These are phyloP conservation scores for Iris macrosiphon DNA, from an alignment of 106 monocot species.

Conservation along the genomic window DNA sequence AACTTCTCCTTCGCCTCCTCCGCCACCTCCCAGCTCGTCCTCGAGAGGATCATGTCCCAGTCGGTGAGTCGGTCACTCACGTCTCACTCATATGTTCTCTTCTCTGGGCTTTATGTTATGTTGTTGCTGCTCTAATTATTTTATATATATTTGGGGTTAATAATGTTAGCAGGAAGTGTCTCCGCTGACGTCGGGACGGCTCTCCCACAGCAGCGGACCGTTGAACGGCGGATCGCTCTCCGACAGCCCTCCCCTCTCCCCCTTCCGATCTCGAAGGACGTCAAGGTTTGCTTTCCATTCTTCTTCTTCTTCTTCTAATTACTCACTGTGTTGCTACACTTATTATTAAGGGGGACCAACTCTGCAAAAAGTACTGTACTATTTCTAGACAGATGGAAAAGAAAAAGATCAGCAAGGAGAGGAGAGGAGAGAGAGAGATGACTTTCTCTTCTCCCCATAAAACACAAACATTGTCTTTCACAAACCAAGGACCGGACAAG, in stretches of 20 bases:
- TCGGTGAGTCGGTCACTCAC: too few relatives aligned
- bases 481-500: too few relatives aligned
- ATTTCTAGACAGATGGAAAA: background rate
- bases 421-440: slow-evolving; percentile 8
- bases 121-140: background rate
- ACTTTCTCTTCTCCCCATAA: slow-evolving; percentile 68
- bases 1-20: slow-evolving; percentile 58
- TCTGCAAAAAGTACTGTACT: background rate
- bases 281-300: background rate
- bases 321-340: background rate
- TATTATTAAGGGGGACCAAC: too few relatives aligned
- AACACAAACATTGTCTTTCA: background rate
- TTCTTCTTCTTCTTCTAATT: background rate
- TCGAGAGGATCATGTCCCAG: slow-evolving; percentile 76
- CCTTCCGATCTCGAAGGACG: slow-evolving; percentile 14
- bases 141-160: background rate
- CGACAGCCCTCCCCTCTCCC: slow-evolving; percentile 24
- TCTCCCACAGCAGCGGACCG: slow-evolving; percentile 77
- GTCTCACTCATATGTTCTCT: background rate
- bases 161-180: slow-evolving; percentile 50
- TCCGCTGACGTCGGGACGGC: slow-evolving; percentile 56
- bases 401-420: too few relatives aligned
- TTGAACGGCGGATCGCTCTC: slow-evolving; percentile 36
- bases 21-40: slow-evolving; percentile 63
- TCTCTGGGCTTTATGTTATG: background rate